Evolutionary conservation across 108 stramenopile species (phyloP).

Genomic region (Cyclotella cryptica): DNA sequence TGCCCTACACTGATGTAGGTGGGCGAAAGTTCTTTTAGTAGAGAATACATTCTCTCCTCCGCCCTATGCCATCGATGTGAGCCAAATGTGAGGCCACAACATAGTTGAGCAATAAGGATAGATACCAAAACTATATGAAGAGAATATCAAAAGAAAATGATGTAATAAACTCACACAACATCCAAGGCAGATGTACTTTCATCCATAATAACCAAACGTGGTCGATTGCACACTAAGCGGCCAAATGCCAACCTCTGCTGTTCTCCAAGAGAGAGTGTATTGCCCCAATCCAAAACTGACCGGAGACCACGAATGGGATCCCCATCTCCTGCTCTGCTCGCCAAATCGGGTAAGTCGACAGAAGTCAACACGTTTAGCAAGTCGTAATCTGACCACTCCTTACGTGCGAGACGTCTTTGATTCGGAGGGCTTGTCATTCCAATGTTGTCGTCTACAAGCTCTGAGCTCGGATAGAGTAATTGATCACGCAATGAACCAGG

Average conservation of each 20-base stretch:
- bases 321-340: slow-evolving; percentile 55
- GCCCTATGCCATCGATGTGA: slow-evolving; percentile 8
- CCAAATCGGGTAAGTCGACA: slow-evolving; percentile 59
- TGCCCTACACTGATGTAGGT: slow-evolving; percentile 86
- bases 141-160: not conserved
- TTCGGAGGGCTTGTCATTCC: slow-evolving; percentile 17
- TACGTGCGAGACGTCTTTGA: slow-evolving; percentile 32
- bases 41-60: slow-evolving; percentile 72
- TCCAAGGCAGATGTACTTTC: slow-evolving; percentile 84
- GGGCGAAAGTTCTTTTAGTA: slow-evolving; percentile 52
- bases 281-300: slow-evolving; percentile 68
- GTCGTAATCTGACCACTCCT: slow-evolving; percentile 50
- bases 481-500: slow-evolving; percentile 83
- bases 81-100: not conserved
- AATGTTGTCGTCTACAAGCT: not conserved
- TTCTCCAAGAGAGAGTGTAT: slow-evolving; percentile 80
- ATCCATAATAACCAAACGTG: slow-evolving; percentile 73
- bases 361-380: slow-evolving; percentile 40
- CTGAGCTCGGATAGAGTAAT: slow-evolving; percentile 69
- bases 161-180: slow-evolving; percentile 31
- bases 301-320: slow-evolving; percentile 52
- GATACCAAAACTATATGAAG: not conserved
- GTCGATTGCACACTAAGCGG: slow-evolving; percentile 68
- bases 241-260: slow-evolving; percentile 82
- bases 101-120: not conserved